Percentiles rank a stretch among this genome's conserved stretches.
Conservation (phyloP, 352 stramenopile species). For the Thraustochytrium sp. region DNA sequence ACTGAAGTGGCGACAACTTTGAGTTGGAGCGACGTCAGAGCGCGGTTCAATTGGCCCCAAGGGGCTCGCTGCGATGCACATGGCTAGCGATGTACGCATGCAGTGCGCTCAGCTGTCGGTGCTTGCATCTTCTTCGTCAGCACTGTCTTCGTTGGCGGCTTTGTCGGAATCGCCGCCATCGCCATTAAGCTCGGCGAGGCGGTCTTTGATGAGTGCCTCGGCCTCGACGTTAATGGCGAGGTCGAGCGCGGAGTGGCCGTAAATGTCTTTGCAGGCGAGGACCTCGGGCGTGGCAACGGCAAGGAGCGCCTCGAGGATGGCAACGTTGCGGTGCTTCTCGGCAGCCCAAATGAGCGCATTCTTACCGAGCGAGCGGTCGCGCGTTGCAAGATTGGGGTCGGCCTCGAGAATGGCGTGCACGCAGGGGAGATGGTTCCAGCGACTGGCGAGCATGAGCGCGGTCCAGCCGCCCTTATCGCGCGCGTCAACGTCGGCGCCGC, state of each 20-base stretch:
- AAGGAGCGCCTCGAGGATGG: neutral
- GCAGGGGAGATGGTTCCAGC: neutral
- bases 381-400: neutral
- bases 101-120: neutral
- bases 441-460: neutral
- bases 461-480: constrained; percentile 36
- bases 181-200: neutral
- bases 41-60: too few species aligned
- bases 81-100: too few species aligned
- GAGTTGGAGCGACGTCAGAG: too few species aligned
- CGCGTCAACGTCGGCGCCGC: neutral
- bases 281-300: neutral
- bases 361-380: neutral
- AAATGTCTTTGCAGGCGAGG: neutral
- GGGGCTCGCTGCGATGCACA: too few species aligned
- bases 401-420: neutral
- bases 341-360: constrained; percentile 7
- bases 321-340: neutral
- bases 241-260: neutral
- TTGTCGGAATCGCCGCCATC: neutral
- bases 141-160: neutral
- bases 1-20: too few species aligned
- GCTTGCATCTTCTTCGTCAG: neutral
- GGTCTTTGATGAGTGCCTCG: neutral
- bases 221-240: neutral